These are phyloP conservation scores for Centaurea solstitialis DNA, from an alignment of 129 eudicot species.

Conservation along the genomic window DNA sequence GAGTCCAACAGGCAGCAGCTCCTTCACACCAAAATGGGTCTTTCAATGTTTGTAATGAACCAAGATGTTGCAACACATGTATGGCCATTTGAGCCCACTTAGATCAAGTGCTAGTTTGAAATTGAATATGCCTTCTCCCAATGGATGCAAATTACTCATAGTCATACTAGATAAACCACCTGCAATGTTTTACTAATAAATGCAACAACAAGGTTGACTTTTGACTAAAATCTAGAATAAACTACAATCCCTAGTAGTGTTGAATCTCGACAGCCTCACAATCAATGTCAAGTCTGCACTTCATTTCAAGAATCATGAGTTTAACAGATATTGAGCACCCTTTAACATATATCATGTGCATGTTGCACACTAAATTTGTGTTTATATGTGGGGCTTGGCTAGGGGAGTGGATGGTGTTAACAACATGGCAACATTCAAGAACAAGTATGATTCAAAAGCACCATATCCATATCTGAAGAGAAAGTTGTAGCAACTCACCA, in stretches of 20 bases:
- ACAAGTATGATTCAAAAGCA: not conserved
- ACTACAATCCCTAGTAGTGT: too few relatives aligned
- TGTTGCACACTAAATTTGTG: not conserved
- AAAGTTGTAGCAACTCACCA: slow-evolving; percentile 55
- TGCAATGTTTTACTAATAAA: too few relatives aligned
- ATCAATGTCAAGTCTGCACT: not conserved
- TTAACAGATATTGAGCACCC: not conserved
- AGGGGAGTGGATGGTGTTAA: not conserved
- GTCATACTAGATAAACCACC: not conserved
- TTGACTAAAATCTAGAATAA: too few relatives aligned
- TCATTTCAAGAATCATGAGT: not conserved
- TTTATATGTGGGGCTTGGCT: not conserved
- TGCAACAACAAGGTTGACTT: too few relatives aligned
- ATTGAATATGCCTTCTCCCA: not conserved
- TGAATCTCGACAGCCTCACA: not conserved
- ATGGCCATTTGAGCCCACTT: not conserved
- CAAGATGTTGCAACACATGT: not conserved
- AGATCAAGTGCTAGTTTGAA: not conserved
- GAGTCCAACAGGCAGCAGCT: not conserved
- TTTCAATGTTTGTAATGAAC: not conserved
- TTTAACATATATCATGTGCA: not conserved
- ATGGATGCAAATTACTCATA: not conserved
- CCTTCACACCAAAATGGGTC: not conserved
- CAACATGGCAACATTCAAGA: not conserved
- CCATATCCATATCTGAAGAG: not conserved